A percentile compares a stretch with the other conserved stretches of the same genome.
Conservation (phyloP, 2,329 filamentous ascomycete genomes). For the Monilinia laxa region DNA sequence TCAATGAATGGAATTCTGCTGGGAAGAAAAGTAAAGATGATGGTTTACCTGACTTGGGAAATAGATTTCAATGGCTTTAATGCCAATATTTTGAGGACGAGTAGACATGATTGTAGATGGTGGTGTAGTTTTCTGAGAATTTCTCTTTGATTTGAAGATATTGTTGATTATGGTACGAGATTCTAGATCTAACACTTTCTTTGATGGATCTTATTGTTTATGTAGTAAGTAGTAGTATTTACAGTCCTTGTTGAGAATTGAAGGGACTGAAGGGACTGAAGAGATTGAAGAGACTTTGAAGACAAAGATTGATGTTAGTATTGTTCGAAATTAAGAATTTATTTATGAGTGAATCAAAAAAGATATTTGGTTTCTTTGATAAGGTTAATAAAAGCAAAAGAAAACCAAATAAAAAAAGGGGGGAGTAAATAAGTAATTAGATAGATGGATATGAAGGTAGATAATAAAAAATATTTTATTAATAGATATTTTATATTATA, state of each 20-base stretch:
- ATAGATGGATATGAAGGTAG: background rate
- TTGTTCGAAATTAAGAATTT: slow-evolving; percentile 15
- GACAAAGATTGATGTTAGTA: slow-evolving; percentile 21
- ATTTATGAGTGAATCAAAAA: background rate
- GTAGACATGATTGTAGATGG: slow-evolving; percentile 57
- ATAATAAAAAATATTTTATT: slow-evolving; percentile 1
- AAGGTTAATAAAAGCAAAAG: background rate
- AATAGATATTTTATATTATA: background rate
- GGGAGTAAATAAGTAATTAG: too few relatives aligned
- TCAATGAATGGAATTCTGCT: background rate
- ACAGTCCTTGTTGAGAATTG: background rate
- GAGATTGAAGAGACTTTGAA: slow-evolving; percentile 8
- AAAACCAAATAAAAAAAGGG: background rate
- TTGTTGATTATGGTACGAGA: background rate
- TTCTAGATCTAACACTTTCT: background rate
- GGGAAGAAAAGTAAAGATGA: background rate
- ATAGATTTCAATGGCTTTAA: slow-evolving; percentile 91
- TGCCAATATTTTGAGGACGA: slow-evolving; percentile 83
- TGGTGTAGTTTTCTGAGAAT: slow-evolving; percentile 29
- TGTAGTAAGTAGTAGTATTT: slow-evolving; percentile 10
- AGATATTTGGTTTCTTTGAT: background rate
- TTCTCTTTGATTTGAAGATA: slow-evolving; percentile 7
- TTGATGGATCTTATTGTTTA: too few relatives aligned
- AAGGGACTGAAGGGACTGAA: background rate
- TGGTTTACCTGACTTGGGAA: slow-evolving; percentile 76